Evolutionary conservation across 805 yeast genomes (phyloP), one percentile per base, ranked within the genome.

Genomic region (Candida oleophila): DNA sequence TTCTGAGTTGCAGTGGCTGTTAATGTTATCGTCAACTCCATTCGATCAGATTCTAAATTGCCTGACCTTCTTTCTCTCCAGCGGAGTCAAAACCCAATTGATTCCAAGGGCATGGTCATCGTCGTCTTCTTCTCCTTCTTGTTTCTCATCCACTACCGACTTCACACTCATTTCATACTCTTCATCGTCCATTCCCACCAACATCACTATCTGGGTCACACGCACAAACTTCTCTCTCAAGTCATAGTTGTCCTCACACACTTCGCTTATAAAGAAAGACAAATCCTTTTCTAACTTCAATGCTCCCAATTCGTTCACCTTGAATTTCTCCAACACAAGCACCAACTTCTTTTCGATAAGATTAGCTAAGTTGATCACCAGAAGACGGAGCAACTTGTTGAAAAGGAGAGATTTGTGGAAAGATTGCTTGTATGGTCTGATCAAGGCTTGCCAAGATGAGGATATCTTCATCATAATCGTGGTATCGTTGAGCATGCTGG

Each of bases 201-300:
- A 72, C 72, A 89, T 78, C 18, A 89, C 86, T 38, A 94, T 76
- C 62, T 92, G 98, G 0, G 96, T 89, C 4, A 89, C 82, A 48
- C 89, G 74, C 5, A 86, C 75, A 59, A 92, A 92, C 55, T 80
- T 79, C 49, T 89, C 94, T 49, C 97, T 74, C 54, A 90, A 68
- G 32, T 78, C 77, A 64, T 90, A 92, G 57, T 84, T 71, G 47
- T 82, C 80, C 42, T 82, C 84, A 42, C 96, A 84, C 4, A 88
- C 77, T 48, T 85, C 85, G 39, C 83, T 78, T 43, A 94, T 87
- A 30, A 92, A 75, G 22, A 80, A 73, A 41, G 90, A 81, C 19
- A 90, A 68, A 59, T 91, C 96, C 49, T 87, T 81, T 53, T 94
- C 98, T 42, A 94, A 69, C 52, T 83, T 86, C 16, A 89, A 76